Evolutionary conservation across 306 rosid genomes (phyloP).

Genomic region (Gastrolobium bilobum): DNA sequence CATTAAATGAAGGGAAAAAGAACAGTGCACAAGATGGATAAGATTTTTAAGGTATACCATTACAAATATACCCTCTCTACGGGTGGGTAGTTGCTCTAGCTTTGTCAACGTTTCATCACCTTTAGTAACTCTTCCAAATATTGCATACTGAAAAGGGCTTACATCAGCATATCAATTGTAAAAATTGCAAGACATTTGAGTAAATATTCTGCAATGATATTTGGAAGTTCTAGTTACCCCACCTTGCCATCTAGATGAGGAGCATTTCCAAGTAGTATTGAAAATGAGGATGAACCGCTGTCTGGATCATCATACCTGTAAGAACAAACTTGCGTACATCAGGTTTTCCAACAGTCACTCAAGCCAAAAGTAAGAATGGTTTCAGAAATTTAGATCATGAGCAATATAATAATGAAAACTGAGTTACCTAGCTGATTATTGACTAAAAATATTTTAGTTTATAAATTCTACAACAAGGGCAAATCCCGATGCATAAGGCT

Average conservation of each 20-base stretch:
- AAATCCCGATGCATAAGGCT: too few species aligned
- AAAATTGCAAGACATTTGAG: slow-evolving; percentile 41
- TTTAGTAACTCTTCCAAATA: slow-evolving; percentile 93
- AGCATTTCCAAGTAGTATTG: slow-evolving; percentile 88
- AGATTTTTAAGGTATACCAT: slow-evolving; percentile 68
- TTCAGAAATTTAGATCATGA: slow-evolving; percentile 8
- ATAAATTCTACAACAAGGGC: not conserved
- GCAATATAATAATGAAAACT: slow-evolving; percentile 35
- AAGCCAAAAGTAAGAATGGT: slow-evolving; percentile 34
- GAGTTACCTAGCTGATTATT: slow-evolving; percentile 3
- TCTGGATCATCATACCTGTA: slow-evolving; percentile 79
- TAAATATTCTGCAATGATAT: slow-evolving; percentile 39
- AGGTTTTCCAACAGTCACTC: slow-evolving; percentile 16
- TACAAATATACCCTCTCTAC: slow-evolving; percentile 85
- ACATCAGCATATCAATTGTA: slow-evolving; percentile 48
- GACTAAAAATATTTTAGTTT: not conserved
- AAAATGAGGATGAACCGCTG: slow-evolving; percentile 85
- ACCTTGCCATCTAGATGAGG: slow-evolving; percentile 96
- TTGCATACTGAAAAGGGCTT: slow-evolving; percentile 74
- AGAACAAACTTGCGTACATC: slow-evolving; percentile 24
- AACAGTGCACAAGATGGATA: slow-evolving; percentile 39
- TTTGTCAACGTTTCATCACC: slow-evolving; percentile 84
- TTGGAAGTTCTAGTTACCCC: slow-evolving; percentile 35
- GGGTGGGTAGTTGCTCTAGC: slow-evolving; percentile 93
- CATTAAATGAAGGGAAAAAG: slow-evolving; percentile 24